These are phyloP conservation scores for Fusarium mundagurra DNA, from an alignment of 2,329 filamentous ascomycete genomes.

Conservation along the genomic window DNA sequence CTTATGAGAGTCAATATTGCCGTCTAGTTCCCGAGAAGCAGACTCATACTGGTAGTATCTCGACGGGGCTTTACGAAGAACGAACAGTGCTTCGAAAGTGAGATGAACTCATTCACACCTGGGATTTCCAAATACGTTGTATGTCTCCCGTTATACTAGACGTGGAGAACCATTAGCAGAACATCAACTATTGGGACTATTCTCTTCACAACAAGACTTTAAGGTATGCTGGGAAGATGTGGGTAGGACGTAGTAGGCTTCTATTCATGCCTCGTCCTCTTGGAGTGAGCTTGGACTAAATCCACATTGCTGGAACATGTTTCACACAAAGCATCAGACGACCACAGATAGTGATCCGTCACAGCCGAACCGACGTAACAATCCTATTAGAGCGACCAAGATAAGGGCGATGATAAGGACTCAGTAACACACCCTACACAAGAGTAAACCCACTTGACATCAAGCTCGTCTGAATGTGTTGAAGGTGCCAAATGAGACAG, in stretches of 20 bases:
- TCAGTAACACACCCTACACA: neutral
- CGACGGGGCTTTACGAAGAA: neutral
- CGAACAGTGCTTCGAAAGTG: neutral
- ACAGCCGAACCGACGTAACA: neutral
- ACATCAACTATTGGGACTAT: neutral
- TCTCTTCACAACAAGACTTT: neutral
- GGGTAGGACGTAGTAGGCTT: neutral
- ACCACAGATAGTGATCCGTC: neutral
- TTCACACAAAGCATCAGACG: neutral
- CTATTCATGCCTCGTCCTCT: neutral
- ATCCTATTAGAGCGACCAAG: neutral
- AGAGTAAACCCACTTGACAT: neutral
- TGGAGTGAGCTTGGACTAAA: neutral
- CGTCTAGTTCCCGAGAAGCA: conserved; percentile 2
- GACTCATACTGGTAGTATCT: neutral
- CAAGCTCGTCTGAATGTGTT: neutral
- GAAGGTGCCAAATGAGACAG: neutral
- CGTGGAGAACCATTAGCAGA: no score
- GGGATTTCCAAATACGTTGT: neutral
- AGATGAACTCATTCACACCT: neutral
- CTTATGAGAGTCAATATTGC: conserved; percentile 11
- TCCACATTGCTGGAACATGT: neutral
- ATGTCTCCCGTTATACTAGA: neutral
- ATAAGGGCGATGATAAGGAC: neutral
- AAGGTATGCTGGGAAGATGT: neutral